Evolutionary conservation across 2,329 filamentous ascomycete genomes (phyloP), one percentile per base, ranked within the genome.

Genomic region (Xylaria hypoxylon): DNA sequence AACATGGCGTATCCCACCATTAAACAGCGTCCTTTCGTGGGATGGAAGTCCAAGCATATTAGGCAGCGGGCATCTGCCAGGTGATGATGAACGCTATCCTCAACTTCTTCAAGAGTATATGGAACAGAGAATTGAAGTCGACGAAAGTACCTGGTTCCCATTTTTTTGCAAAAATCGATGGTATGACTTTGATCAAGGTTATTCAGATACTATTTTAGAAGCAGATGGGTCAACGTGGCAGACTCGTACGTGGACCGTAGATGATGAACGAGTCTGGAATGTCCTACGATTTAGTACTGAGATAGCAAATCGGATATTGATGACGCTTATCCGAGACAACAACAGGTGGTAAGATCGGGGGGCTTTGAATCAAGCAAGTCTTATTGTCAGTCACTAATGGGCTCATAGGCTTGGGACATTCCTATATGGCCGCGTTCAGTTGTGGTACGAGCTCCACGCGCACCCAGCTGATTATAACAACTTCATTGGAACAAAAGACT

Each of bases 251-350:
- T 60, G 58, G 58, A 51, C 22, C 33, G 58, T 60, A 4, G 47
- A 60, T 33, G n/a, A 60, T 28, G 33, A 63, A 2, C 28, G 22
- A 10, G n/a, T 59, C 6, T 64, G 62, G 62, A 5, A 3, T n/a
- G 15, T 35, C 10, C 1, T 64, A 38, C 38, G 55, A 24, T 44
- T 64, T 7, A 8, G 13, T 13, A 2, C 60, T 6, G 55, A 64
- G 31, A 38, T 64, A 48, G 56, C 55, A 15, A 59, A 59, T 40
- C 47, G 55, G 28, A 53, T 64, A 17, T 33, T 64, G 1, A 45
- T 15, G 5, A 33, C 55, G 4, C 40, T 64, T 35, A 42, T 59
- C 2, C 26, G 26, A 45, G 53, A 64, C 19, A 31, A 42, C 24
- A 44, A 64, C 22, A 3, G 19, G 4, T 64, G 62, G 62, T 64